Evolutionary conservation across 306 rosid genomes (phyloP).

Genomic region (Citrullus amarus): DNA sequence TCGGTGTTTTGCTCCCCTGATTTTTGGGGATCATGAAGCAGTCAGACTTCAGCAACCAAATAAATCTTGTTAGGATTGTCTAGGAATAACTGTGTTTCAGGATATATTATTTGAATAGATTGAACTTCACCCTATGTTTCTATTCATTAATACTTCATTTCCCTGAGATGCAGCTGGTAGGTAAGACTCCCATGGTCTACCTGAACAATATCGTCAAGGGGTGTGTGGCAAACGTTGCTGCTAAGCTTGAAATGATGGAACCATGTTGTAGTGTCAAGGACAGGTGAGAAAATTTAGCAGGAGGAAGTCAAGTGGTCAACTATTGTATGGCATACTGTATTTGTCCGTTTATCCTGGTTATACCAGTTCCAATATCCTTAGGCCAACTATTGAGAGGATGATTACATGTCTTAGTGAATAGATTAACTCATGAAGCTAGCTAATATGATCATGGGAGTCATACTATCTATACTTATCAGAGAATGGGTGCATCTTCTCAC

Average conservation of each 20-base stretch:
- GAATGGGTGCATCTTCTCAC: background rate
- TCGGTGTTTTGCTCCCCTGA: background rate
- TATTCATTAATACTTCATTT: conserved; percentile 5
- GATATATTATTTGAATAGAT: background rate
- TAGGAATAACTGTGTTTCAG: background rate
- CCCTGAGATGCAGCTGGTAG: conserved; percentile 61
- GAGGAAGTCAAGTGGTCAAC: background rate
- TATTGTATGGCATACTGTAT: background rate
- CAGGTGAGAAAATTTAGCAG: conserved; percentile 36
- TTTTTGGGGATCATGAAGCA: background rate
- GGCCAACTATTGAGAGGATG: background rate
- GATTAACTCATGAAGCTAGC: background rate
- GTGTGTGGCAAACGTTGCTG: conserved; percentile 83
- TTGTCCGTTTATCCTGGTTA: background rate
- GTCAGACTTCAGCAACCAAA: background rate
- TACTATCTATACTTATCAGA: background rate
- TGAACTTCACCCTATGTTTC: background rate
- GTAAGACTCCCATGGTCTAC: conserved; percentile 98
- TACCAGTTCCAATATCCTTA: background rate
- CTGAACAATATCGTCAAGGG: conserved; percentile 68
- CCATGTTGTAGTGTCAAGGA: conserved; percentile 99
- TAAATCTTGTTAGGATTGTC: background rate
- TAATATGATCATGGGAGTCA: background rate
- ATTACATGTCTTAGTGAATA: background rate
- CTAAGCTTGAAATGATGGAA: conserved; percentile 99